These are phyloP conservation scores for Podospora pseudocomata DNA, from an alignment of 495 filamentous ascomycete genomes.

Conservation along the genomic window DNA sequence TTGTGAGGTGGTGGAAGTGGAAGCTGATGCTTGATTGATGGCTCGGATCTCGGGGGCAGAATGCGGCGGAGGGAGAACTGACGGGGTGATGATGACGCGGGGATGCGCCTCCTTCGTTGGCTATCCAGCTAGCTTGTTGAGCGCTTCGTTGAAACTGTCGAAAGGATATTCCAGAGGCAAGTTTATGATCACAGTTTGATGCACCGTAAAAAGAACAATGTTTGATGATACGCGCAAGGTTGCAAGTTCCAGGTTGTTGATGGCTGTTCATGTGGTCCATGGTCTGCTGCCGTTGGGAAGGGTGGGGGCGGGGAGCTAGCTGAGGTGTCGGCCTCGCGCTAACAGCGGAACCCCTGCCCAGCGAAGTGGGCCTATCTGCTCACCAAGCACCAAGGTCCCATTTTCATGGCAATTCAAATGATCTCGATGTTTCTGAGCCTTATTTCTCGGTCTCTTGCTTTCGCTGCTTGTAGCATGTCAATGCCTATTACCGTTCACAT, in stretches of 20 bases:
- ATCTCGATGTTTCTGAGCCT: neutral
- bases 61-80: neutral
- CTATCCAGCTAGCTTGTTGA: neutral
- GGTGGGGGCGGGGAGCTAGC: neutral
- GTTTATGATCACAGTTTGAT: neutral
- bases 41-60: neutral
- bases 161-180: neutral
- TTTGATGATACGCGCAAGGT: neutral
- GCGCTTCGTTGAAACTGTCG: neutral
- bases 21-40: neutral
- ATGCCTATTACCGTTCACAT: too few species aligned
- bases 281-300: neutral
- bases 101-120: neutral
- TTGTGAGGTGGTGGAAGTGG: neutral
- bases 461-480: too few species aligned
- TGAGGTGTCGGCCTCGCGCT: neutral
- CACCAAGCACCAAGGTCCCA: neutral
- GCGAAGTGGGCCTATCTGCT: neutral
- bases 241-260: neutral
- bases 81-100: neutral
- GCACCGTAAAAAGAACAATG: neutral
- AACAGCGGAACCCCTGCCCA: neutral
- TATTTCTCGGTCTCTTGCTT: too few species aligned
- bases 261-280: neutral
- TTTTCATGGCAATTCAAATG: neutral